Evolutionary conservation across 1,284 basidiomycete species (phyloP), one percentile per base, ranked within the genome.

Genomic region (Erythrobasidium hasegawianum): DNA sequence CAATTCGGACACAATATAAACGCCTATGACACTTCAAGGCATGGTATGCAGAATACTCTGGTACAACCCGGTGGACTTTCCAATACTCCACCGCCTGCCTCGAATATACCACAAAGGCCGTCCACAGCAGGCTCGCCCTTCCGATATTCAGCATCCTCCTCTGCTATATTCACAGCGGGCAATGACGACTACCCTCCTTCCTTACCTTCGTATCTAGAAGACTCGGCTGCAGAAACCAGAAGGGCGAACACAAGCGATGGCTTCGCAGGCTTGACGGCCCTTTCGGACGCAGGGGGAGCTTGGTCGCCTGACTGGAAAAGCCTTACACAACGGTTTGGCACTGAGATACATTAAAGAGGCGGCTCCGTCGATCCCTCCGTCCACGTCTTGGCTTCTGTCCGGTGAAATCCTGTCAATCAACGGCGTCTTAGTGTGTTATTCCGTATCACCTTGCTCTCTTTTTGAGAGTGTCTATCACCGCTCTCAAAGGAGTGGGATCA

Each of bases 261-360:
- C 14, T 53, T 29, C 26, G 50, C 50, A 9, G 26, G 26, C 4
- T 16, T 22, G 18, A n/a, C 29, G n/a, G 39, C 24, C 4, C 11
- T 26, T 11, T 24, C 13, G 14, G 59, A 61, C n/a, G 14, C 47
- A 22, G 47, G 29, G 3, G 52, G 49, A n/a, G 26, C 22, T 14
- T 61, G 59, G 59, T 61, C 59, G 24, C 54, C 61, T 2, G 61
- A 64, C 29, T 64, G 61, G 61, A 55, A 56, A 20, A 64, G 27
- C 47, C 38, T 59, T n/a, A 33, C 58, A 5, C 58, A 59, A n/a
- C 4, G 43, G 8, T 47, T 7, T 24, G 22, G n/a, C 4, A n/a
- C 16, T 8, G 43, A 47, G 16, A 47, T 47, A 47, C 43, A 47
- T 47, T 47, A 14, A 47, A 14, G 22, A 47, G 43, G 33, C 4